Evolutionary conservation across 495 filamentous ascomycete species (phyloP), one percentile per base, ranked within the genome.

Genomic region (Penicillium odoratum): DNA sequence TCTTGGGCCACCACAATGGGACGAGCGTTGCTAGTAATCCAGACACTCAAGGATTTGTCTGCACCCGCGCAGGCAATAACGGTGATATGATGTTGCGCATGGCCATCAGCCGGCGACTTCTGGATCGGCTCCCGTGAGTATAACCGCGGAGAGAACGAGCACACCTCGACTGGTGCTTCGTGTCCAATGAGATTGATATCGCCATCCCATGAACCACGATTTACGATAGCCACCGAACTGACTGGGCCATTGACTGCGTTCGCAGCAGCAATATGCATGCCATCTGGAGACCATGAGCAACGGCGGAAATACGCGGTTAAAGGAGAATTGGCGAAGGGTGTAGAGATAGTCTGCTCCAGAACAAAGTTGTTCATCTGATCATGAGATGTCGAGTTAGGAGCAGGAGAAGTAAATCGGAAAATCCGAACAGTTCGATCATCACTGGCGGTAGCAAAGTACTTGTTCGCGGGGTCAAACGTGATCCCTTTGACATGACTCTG

Each of bases 401-500:
- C 80, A 0, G 94, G 94, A 3, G 92, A 87, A 13, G 88, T 96
- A 70, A 96, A 99, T 52, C 93, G 88, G 75, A 95, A 97, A 57
- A 99, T 89, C 69, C 96, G 96, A 73, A 99, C 94, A 7, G 91
- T 91, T 31, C 94, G 87, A 68, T 99, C 94, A 69, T 99, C 94
- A 74, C 91, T 96, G 1, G 94, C 92, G 1, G 94, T 99, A 29
- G 94, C 94, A 74, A 99, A 99, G 78, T 96, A 98, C 68, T 98
- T 98, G 75, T 97, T 98, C 18, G 95, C 95, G 2, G 94, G 94
- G 66, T 99, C 94, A 67, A 99, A 99, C 1, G 92, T 96, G 65
- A 99, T 90, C 26, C 94, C 94, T 71, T 99, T 99, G 69, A 99
- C 95, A 66, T 97, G 94, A 66, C 92, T 97, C 67, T 95, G 90